Evolutionary conservation across 108 stramenopile species (phyloP).

Genomic region (Thalassiosira profunda): DNA sequence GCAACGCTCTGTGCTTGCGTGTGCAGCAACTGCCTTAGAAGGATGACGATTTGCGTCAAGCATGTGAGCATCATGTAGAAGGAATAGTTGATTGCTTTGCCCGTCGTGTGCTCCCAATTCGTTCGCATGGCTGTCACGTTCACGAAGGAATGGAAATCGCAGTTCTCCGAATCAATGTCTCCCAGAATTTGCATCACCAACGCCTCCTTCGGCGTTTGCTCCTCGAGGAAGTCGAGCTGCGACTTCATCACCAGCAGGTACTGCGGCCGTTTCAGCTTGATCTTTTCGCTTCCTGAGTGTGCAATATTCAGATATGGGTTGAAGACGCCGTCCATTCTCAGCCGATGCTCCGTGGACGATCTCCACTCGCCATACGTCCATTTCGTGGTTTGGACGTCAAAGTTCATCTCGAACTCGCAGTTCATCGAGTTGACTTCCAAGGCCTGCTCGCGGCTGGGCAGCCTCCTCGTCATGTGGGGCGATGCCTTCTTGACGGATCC

Average conservation of each 20-base stretch:
- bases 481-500: slow-evolving; percentile 52
- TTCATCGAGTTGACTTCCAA: slow-evolving; percentile 66
- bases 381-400: slow-evolving; percentile 67
- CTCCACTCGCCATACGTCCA: slow-evolving; percentile 79
- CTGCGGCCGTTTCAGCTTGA: slow-evolving; percentile 34
- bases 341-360: slow-evolving; percentile 43
- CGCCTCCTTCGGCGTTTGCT: slow-evolving; percentile 60
- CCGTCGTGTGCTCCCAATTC: slow-evolving; percentile 86
- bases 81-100: slow-evolving; percentile 91
- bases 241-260: slow-evolving; percentile 26
- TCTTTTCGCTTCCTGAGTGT: slow-evolving; percentile 4
- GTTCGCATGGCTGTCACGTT: slow-evolving; percentile 89
- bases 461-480: slow-evolving; percentile 45
- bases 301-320: slow-evolving; percentile 7
- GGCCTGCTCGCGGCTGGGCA: slow-evolving; percentile 64
- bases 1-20: slow-evolving; percentile 86
- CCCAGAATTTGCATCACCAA: slow-evolving; percentile 73
- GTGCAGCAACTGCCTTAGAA: slow-evolving; percentile 88
- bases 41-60: slow-evolving; percentile 86
- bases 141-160: slow-evolving; percentile 71
- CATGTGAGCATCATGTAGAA: slow-evolving; percentile 93
- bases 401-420: slow-evolving; percentile 84
- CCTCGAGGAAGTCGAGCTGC: slow-evolving; percentile 39
- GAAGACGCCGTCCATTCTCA: slow-evolving; percentile 43
- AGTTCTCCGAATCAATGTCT: slow-evolving; percentile 68